Base-by-base conservation (phyloP, 768 basidiomycete genomes). In the Pulveroboletus sp. region DNA sequence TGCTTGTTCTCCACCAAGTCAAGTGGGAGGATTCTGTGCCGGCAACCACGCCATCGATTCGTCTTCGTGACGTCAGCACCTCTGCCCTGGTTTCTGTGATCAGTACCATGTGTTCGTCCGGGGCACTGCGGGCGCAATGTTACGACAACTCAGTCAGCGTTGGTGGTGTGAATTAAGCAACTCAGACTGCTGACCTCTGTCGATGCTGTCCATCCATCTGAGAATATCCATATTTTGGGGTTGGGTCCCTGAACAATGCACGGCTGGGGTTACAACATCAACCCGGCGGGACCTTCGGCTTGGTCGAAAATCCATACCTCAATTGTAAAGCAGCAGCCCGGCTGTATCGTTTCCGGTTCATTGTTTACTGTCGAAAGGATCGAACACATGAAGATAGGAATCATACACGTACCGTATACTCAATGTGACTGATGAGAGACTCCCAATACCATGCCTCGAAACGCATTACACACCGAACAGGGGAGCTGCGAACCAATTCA, bases 181-280 rank as follows among this genome's bases (percentile, higher is more conserved):
- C 3, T 13, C 13, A 2, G 36, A 16, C 37, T 29, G 25, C 79
- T 45, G 60, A 83, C 93, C 73, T 88, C 84, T 0, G 92, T 93
- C 1, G 88, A 87, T n/a, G 87, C 83, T 3, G 91, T 93, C 94
- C 94, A 95, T 21, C 89, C 90, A 62, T 95, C 94, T 2, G 89
- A 88, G 65, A 90, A 94, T 49, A 90, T 79, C 80, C 85, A 86
- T 3, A 81, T 80, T 21, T 69, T 63, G 0, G 90, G 75, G 48
- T 87, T 74, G 6, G 70, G 65, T 11, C 92, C 92, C 68, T 92
- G 87, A 12, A 94, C 77, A 25, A 95, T 72, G 39, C 76, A 75
- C 4, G 92, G 92, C 86, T 90, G 50, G 11, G 5, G 17, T 23
- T 2, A 21, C 2, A 25, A 40, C 10, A 32, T 24, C 27, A 27